Conservation (phyloP, 495 filamentous ascomycete genomes). For the Xylaria venustula region DNA sequence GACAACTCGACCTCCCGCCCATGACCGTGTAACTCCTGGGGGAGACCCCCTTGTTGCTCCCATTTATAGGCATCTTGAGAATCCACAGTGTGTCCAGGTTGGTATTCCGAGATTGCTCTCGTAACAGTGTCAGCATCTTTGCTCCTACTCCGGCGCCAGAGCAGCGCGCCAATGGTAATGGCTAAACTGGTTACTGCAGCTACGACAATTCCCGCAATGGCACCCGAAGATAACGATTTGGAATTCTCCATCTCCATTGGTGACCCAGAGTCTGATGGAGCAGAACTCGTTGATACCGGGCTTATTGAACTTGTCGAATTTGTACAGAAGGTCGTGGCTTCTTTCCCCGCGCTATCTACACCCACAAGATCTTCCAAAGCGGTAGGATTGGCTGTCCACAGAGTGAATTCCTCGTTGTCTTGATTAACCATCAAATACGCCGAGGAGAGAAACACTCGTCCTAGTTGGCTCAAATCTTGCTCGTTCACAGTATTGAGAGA, state of each 20-base stretch:
- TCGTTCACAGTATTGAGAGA: constrained; percentile 21
- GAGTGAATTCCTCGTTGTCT: constrained; percentile 24
- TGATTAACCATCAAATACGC: constrained; percentile 35
- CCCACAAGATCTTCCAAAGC: constrained; percentile 20
- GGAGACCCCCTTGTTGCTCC: background rate
- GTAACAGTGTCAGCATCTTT: too few relatives aligned
- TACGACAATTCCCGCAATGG: background rate
- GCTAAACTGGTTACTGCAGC: background rate
- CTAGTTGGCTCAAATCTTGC: constrained; percentile 28
- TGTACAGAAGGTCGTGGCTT: constrained; percentile 5
- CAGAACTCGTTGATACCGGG: too few relatives aligned
- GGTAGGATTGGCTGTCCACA: constrained; percentile 29
- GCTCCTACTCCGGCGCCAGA: background rate
- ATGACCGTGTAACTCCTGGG: background rate
- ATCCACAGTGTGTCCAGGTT: background rate
- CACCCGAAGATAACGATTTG: background rate
- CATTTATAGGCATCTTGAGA: background rate
- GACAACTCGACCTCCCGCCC: too few relatives aligned
- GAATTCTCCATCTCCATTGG: too few relatives aligned
- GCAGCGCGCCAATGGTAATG: background rate
- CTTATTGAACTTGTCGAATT: background rate
- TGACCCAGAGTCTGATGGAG: too few relatives aligned
- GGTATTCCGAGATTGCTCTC: background rate
- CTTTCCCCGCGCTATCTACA: constrained; percentile 8
- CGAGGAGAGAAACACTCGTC: constrained; percentile 33